Conservation (phyloP, 148 eudicot genomes). For the Persicaria maculosa region DNA sequence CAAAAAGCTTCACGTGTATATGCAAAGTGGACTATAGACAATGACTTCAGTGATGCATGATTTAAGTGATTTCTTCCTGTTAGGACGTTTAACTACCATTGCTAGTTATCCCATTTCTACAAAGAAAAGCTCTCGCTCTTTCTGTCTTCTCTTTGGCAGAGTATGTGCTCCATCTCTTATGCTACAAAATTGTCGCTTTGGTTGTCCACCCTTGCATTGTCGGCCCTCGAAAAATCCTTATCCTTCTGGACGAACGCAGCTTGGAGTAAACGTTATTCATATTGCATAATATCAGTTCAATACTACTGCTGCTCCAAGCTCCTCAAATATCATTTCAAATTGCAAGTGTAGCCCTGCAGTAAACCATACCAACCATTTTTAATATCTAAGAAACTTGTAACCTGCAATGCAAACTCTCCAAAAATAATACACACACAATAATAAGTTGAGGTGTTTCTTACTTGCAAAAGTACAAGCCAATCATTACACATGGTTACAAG, state of each 20-base stretch:
- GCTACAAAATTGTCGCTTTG: constrained; percentile 6
- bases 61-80: background rate
- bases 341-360: background rate
- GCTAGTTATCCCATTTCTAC: background rate
- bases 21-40: background rate
- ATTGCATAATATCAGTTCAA: background rate
- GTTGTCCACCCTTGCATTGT: background rate
- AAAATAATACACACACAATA: background rate
- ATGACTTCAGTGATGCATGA: background rate
- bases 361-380: background rate
- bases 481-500: too few relatives aligned
- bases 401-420: background rate
- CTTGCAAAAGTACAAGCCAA: too few relatives aligned
- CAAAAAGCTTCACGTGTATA: too few relatives aligned
- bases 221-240: background rate
- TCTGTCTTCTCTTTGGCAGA: background rate
- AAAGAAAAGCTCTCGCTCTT: background rate
- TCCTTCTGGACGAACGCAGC: background rate
- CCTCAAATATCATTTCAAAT: background rate
- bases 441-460: constrained; percentile 5
- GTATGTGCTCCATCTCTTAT: background rate
- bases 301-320: constrained; percentile 1
- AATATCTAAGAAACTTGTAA: background rate
- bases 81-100: background rate
- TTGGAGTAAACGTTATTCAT: background rate